Percentiles rank a stretch among this genome's conserved stretches.
phyloP scores from a whole-genome alignment of 257 asterid species.

The Nicotiana noctiflora region DNA sequence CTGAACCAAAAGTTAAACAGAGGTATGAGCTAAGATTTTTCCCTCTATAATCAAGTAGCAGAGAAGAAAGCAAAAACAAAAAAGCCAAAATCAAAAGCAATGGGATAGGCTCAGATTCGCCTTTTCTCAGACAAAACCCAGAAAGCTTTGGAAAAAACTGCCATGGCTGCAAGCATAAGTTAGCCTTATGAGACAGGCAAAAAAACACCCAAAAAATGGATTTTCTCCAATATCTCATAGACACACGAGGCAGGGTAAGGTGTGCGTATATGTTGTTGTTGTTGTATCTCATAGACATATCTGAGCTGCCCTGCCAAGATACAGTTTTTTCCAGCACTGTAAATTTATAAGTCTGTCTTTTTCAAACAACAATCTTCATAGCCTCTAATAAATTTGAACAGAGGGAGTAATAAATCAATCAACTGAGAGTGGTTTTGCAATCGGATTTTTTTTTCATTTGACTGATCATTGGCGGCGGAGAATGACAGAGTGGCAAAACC shows the following conservation, averaged over 20 bases:
- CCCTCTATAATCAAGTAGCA: no score
- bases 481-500: constrained; percentile 32
- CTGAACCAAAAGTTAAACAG: no score
- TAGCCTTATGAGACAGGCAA: neutral
- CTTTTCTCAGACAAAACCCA: neutral
- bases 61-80: no score
- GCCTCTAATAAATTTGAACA: neutral
- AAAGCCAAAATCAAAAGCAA: neutral
- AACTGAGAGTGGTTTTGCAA: neutral
- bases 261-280: no score
- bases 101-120: neutral
- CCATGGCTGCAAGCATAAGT: neutral
- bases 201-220: neutral
- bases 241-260: no score
- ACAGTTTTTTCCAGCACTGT: neutral
- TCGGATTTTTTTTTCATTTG: no score
- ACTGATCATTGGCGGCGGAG: constrained; percentile 18
- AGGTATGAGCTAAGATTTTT: no score
- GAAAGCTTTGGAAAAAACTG: neutral
- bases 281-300: neutral
- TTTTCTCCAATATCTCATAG: neutral
- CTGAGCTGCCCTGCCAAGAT: neutral
- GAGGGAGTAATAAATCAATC: neutral
- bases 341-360: neutral
- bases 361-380: neutral